Base-by-base conservation (phyloP, 495 filamentous ascomycete genomes). In the Glarea lozoyensis region DNA sequence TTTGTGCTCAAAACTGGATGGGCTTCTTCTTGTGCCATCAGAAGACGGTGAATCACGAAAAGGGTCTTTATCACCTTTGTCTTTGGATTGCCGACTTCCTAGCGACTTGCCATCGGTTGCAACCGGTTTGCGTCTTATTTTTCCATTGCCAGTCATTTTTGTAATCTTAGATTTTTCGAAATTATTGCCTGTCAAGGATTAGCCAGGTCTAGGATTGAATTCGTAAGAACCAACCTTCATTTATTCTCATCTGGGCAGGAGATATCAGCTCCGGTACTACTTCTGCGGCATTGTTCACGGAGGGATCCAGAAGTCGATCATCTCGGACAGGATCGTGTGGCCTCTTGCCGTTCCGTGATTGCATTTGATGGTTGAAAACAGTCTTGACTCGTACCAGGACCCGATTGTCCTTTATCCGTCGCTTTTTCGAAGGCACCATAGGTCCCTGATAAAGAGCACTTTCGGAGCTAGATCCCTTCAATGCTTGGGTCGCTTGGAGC, bases 401-500 rank as follows among this genome's bases (percentile, higher is more conserved):
- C 15, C 48, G 50, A 20, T 33, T 43, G 15, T 48, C 45, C 19
- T 38, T 46, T 11, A 59, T 12, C 3, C 53, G 52, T 4, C 40
- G 35, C 23, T 50, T 48, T 27, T 48, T 54, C 5, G 33, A 18
- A 3, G 46, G 24, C 7, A 45, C 29, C 0, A 32, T 11, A 2
- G 37, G 43, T 25, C 37, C 32, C 2, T 29, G 43, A 10, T 27
- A 31, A 12, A 40, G 13, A 10, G 9, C 23, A 6, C 22, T 34
- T 27, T 22, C n/a, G 11, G 11, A 12, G 21, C 13, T n/a, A 35
- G 17, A 30, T n/a, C 36, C 25, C 29, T 57, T 60, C 18, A 57
- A 33, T n/a, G 45, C 41, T 9, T 40, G 34, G 12, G 48, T 50
- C 2, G 56, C 60, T 2, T 48, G 56, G 9, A 60, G 44, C 62